Percentiles rank a stretch among this genome's conserved stretches.
Conservation (phyloP, 2,329 filamentous ascomycete genomes). For the Diaporthe sp. region DNA sequence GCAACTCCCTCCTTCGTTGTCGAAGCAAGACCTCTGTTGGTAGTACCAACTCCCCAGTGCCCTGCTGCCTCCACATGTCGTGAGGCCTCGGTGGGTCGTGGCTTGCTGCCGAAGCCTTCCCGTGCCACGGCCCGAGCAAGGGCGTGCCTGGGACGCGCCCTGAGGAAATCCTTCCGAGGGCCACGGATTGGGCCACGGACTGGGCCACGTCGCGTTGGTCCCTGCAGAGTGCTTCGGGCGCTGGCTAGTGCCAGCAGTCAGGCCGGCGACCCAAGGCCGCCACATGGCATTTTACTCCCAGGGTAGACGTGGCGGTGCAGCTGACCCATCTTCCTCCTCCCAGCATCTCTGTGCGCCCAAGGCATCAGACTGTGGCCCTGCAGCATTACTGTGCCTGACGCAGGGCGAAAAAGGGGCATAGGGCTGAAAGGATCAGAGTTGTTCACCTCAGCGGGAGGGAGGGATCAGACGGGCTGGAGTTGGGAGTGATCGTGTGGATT, state of each 20-base stretch:
- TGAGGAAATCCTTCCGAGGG: background rate
- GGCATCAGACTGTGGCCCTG: constrained; percentile 6
- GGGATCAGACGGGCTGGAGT: background rate
- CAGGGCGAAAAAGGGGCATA: background rate
- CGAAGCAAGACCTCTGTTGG: background rate
- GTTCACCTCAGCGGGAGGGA: background rate
- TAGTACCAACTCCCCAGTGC: background rate
- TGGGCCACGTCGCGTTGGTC: constrained; percentile 25
- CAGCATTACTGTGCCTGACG: constrained; percentile 3
- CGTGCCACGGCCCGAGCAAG: constrained; percentile 20
- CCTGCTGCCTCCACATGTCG: background rate
- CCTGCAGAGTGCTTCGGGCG: background rate
- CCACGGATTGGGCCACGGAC: constrained; percentile 26
- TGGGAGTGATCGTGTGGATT: background rate
- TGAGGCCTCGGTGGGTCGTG: constrained; percentile 26
- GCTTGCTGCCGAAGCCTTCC: constrained; percentile 8
- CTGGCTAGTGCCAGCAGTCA: constrained; percentile 15
- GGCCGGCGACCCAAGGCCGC: constrained; percentile 6
- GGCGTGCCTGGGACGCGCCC: background rate
- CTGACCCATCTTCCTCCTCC: background rate
- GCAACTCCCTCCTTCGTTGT: background rate
- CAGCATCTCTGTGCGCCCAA: constrained; percentile 13
- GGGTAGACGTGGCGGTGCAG: constrained; percentile 17
- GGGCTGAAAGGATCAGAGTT: background rate
- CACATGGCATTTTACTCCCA: background rate